Evolutionary conservation across 768 basidiomycete species (phyloP), one percentile per base, ranked within the genome.

Genomic region (Holtermannia corniformis): DNA sequence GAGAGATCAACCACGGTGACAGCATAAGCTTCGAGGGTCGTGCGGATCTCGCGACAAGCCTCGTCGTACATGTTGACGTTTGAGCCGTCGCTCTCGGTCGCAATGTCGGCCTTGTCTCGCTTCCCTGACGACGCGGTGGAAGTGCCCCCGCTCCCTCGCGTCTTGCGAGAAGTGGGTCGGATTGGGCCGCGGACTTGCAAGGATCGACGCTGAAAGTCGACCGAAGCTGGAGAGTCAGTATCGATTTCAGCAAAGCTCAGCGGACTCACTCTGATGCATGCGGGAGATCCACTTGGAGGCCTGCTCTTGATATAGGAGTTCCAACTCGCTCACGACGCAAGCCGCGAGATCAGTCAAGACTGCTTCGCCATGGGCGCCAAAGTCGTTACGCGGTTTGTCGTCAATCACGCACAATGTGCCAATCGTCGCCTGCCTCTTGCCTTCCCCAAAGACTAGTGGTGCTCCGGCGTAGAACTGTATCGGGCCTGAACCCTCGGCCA

Each of bases 161-260:
- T 23, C 47, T 44, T 54, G 52, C 54, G 49, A 26, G 60, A 62
- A 7, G 43, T 50, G 2, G 65, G 67, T 37, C 65, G 59, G 7
- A 37, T 37, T 37, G 32, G 32, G 7, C 10, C 32, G 7, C 32
- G 32, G 21, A 58, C 56, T 49, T 67, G 61, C 32, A 71, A 47
- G 0, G 67, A 67, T 10, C 65, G 62, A n/a, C 70, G 63, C 3
- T 68, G 54, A 50, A 71, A 71, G 24, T 71, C 64, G 20, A 71
- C 70, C 10, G 70, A 67, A 13, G 67, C 68, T 65, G 47, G 24
- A n/a, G 13, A 22, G 55, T 41, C 44, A 49, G 41, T 11, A 13
- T 47, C 10, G 45, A 14, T 48, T 21, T 21, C 40, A 50, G 24
- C 23, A 25, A 10, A 26, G 47, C 47, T 28, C 20, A 19, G 26